Evolutionary conservation across 2,329 filamentous ascomycete genomes (phyloP).

Genomic region (Magnaporthiopsis incrustans): DNA sequence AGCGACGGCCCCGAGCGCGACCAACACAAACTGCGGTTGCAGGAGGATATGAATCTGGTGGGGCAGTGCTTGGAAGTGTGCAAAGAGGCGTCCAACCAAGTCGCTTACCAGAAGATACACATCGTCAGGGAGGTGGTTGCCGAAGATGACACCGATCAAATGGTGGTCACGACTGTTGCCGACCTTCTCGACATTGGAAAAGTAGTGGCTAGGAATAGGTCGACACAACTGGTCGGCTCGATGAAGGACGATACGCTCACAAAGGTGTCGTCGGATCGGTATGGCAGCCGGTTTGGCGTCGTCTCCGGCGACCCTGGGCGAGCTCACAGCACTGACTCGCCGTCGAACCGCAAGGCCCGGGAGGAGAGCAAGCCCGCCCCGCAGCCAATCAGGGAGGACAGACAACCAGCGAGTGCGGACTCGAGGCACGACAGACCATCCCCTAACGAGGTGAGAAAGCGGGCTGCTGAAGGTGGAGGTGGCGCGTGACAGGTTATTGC

Average conservation of each 20-base stretch:
- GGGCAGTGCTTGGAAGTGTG: constrained; percentile 30
- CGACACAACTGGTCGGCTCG: constrained; percentile 28
- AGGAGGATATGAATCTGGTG: constrained; percentile 25
- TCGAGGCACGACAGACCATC: background rate
- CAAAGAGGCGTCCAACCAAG: constrained; percentile 23
- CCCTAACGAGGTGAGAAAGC: constrained; percentile 3
- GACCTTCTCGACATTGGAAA: constrained; percentile 32
- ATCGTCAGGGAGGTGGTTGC: constrained; percentile 28
- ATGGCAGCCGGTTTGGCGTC: constrained; percentile 3
- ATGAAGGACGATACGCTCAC: constrained; percentile 17
- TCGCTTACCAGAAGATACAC: constrained; percentile 24
- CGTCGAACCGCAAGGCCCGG: no score
- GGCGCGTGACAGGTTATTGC: background rate
- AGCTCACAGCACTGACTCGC: background rate
- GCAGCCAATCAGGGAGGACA: constrained; percentile 1
- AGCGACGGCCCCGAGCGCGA: constrained; percentile 15
- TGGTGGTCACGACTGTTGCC: constrained; percentile 31
- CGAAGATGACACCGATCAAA: constrained; percentile 29
- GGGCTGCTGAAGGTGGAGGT: constrained; percentile 3
- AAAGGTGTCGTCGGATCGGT: constrained; percentile 1
- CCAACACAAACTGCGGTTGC: constrained; percentile 21
- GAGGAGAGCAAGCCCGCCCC: background rate
- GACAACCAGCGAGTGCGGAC: background rate
- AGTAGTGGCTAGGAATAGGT: constrained; percentile 24
- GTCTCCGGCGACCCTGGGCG: background rate